Percentiles rank a stretch among this genome's conserved stretches.
Evolutionary conservation across 192 early-diverging fungal species (phyloP).

Genomic region (Obelidium mucronatum): DNA sequence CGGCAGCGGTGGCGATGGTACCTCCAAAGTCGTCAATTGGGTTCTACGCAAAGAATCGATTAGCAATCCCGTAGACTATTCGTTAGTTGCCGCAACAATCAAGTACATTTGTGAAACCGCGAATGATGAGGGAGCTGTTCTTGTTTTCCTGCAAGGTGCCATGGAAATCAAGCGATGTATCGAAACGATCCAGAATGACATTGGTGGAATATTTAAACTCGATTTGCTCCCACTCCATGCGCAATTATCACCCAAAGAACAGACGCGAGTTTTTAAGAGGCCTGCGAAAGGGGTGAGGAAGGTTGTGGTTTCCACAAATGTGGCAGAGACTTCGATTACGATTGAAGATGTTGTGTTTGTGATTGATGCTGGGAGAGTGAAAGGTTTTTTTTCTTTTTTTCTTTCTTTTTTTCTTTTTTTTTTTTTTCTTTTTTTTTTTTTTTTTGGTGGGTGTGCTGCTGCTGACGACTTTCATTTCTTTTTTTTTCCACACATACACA

Average conservation of each 20-base stretch:
- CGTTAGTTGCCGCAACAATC: slow-evolving; percentile 54
- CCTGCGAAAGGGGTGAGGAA: slow-evolving; percentile 63
- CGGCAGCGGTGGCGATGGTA: neutral
- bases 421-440: neutral
- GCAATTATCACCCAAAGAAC: slow-evolving; percentile 59
- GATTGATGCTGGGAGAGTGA: slow-evolving; percentile 80
- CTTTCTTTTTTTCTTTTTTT: neutral
- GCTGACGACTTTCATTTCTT: neutral
- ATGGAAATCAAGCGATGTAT: slow-evolving; percentile 70
- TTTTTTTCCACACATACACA: slow-evolving; percentile 26
- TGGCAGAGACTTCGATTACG: slow-evolving; percentile 80
- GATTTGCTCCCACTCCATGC: slow-evolving; percentile 69
- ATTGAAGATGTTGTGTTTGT: slow-evolving; percentile 79
- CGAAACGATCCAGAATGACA: slow-evolving; percentile 47
- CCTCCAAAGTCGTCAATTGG: slow-evolving; percentile 25
- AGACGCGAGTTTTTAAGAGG: slow-evolving; percentile 68
- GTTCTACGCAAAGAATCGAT: slow-evolving; percentile 18
- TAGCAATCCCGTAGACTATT: slow-evolving; percentile 63
- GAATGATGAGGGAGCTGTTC: slow-evolving; percentile 65
- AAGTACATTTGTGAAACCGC: slow-evolving; percentile 46
- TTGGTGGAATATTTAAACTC: slow-evolving; percentile 9
- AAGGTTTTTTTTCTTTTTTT: slow-evolving; percentile 30
- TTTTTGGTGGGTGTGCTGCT: no score
- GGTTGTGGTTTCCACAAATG: slow-evolving; percentile 82
- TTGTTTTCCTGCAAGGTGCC: slow-evolving; percentile 72